A percentile compares a stretch with the other conserved stretches of the same genome.
Evolutionary conservation across 768 basidiomycete genomes (phyloP).

Genomic region (Dacryopinax primogenitus): DNA sequence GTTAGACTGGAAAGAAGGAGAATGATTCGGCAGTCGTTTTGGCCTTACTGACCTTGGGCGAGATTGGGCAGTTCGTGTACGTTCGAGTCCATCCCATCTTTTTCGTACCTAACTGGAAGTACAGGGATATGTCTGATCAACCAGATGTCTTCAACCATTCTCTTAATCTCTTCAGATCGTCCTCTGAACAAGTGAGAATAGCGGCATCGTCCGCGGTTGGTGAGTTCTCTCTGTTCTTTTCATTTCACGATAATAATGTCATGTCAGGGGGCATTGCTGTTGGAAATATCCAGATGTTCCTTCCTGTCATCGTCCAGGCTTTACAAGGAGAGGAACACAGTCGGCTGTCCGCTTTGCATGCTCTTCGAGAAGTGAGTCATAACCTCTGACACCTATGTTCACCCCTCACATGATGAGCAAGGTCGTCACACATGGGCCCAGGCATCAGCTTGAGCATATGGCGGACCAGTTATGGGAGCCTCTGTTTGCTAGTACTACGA

Average conservation of each 20-base stretch:
- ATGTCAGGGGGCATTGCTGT: slow-evolving; percentile 80
- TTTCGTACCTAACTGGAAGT: slow-evolving; percentile 10
- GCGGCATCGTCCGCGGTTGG: slow-evolving; percentile 93
- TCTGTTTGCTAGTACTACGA: slow-evolving; percentile 80
- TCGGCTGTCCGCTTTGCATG: slow-evolving; percentile 75
- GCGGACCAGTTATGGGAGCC: slow-evolving; percentile 87
- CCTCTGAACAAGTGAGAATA: slow-evolving; percentile 74
- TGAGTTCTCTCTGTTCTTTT: slow-evolving; percentile 23
- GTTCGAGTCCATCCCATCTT: slow-evolving; percentile 20
- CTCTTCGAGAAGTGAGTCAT: slow-evolving; percentile 71
- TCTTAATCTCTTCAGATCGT: slow-evolving; percentile 59
- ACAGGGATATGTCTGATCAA: slow-evolving; percentile 79
- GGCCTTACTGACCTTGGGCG: slow-evolving; percentile 78
- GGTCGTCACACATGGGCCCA: slow-evolving; percentile 86
- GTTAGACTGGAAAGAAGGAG: slow-evolving; percentile 27
- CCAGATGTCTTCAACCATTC: slow-evolving; percentile 62
- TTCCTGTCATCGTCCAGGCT: slow-evolving; percentile 71
- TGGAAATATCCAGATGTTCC: slow-evolving; percentile 76
- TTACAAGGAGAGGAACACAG: slow-evolving; percentile 63
- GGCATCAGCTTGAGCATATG: slow-evolving; percentile 68
- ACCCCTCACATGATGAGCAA: slow-evolving; percentile 23
- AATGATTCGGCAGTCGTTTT: slow-evolving; percentile 59
- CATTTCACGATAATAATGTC: neutral
- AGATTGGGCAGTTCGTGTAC: slow-evolving; percentile 82
- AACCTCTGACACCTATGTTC: neutral